phyloP scores from a whole-genome alignment of 371 early-diverging fungal species.

The Syncephalastrum racemosum region DNA sequence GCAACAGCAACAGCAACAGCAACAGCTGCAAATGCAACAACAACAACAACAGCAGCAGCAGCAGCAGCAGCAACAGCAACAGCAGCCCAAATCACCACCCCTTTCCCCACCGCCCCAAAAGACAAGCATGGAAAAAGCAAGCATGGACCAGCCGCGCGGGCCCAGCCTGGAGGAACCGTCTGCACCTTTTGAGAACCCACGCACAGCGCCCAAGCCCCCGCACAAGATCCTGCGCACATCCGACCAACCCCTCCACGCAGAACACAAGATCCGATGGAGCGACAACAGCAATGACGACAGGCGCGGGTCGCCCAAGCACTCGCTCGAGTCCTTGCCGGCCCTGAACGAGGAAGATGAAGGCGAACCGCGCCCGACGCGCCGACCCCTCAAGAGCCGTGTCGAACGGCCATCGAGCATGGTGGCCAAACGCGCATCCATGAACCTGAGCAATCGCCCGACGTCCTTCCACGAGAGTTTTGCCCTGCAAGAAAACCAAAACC shows the following conservation, averaged over 20 bases:
- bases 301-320: slow-evolving; percentile 14
- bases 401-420: slow-evolving; percentile 28
- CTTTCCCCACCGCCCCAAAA: slow-evolving; percentile 1
- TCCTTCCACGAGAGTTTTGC: slow-evolving; percentile 37
- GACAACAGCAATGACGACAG: slow-evolving; percentile 4
- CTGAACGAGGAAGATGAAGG: slow-evolving; percentile 5
- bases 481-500: background rate
- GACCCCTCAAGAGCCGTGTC: background rate
- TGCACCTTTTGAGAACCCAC: slow-evolving; percentile 35
- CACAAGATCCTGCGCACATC: background rate
- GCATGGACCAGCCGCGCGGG: background rate
- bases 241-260: slow-evolving; percentile 1
- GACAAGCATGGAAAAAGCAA: slow-evolving; percentile 8
- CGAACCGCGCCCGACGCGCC: background rate
- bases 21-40: background rate
- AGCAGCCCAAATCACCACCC: slow-evolving; percentile 2
- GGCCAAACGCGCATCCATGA: slow-evolving; percentile 28
- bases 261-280: slow-evolving; percentile 2
- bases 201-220: slow-evolving; percentile 40
- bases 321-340: slow-evolving; percentile 9
- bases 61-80: slow-evolving; percentile 3
- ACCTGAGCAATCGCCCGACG: slow-evolving; percentile 18
- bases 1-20: slow-evolving; percentile 5
- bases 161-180: slow-evolving; percentile 5
- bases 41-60: slow-evolving; percentile 4